Conservation (phyloP, 148 eudicot species). For the Fallopia convolvulus region DNA sequence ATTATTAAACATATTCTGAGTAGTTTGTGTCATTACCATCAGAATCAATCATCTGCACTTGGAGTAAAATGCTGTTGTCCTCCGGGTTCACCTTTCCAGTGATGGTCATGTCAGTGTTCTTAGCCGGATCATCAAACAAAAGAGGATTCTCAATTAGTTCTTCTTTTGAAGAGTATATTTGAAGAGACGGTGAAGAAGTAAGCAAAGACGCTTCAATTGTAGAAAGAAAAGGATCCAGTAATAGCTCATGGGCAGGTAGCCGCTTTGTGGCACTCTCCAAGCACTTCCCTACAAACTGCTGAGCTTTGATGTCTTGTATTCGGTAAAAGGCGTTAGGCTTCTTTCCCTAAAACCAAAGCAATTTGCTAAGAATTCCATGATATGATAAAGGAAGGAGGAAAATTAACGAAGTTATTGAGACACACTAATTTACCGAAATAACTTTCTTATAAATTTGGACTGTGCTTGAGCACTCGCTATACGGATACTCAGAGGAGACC, state of each 20-base stretch:
- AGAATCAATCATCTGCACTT: constrained; percentile 52
- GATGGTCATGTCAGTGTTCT: constrained; percentile 60
- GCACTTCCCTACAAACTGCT: constrained; percentile 62
- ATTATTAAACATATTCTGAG: background rate
- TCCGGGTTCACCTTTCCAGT: constrained; percentile 59
- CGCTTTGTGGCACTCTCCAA: constrained; percentile 50
- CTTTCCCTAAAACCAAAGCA: constrained; percentile 43
- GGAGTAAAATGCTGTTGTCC: constrained; percentile 56
- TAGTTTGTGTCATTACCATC: constrained; percentile 31
- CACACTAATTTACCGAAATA: constrained; percentile 35
- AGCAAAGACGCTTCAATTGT: constrained; percentile 23
- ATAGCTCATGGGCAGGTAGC: constrained; percentile 54
- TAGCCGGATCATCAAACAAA: constrained; percentile 18
- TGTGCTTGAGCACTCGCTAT: constrained; percentile 73
- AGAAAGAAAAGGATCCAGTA: constrained; percentile 66
- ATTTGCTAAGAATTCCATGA: background rate
- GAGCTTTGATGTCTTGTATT: constrained; percentile 52
- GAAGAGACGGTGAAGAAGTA: constrained; percentile 14
- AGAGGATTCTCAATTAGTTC: constrained; percentile 20
- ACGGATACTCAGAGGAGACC: constrained; percentile 79
- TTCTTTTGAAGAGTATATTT: constrained; percentile 16
- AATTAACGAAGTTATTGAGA: background rate
- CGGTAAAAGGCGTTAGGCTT: constrained; percentile 55
- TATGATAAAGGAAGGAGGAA: background rate
- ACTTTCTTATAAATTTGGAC: constrained; percentile 95